Conservation (phyloP, 306 rosid species). For the Senna siamea region DNA sequence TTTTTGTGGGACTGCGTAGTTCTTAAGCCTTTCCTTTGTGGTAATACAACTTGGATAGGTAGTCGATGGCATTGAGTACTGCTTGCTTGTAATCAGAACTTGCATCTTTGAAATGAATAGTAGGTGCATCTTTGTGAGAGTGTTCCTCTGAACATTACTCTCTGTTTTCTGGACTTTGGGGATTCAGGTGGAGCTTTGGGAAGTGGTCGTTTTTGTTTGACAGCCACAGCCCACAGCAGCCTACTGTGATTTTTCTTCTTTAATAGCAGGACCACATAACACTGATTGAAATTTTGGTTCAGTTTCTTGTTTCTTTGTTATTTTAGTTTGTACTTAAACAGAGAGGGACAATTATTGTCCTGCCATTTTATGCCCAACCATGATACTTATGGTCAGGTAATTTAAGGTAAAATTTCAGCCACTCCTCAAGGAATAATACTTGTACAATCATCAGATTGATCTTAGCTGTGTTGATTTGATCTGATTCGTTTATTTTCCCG, state of each 20-base stretch:
- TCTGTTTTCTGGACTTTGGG: not conserved
- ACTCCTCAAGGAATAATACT: constrained; percentile 2
- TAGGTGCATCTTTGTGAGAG: not conserved
- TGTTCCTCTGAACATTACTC: not conserved
- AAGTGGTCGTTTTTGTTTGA: constrained; percentile 3
- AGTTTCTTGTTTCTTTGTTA: not conserved
- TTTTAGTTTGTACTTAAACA: not conserved
- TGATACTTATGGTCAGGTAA: not conserved
- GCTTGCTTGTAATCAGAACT: constrained; percentile 65
- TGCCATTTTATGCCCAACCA: constrained; percentile 3
- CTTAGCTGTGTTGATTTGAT: not conserved
- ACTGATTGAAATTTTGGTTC: constrained; percentile 6
- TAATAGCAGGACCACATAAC: constrained; percentile 35
- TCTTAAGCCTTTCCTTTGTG: constrained; percentile 73
- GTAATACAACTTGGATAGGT: constrained; percentile 78
- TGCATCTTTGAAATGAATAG: constrained; percentile 45
- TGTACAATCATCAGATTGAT: not conserved
- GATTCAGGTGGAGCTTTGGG: not conserved
- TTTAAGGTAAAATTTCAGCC: constrained; percentile 22
- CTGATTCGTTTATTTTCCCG: not conserved
- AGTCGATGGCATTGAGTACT: constrained; percentile 77
- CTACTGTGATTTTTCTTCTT: not conserved
- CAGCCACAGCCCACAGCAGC: no score
- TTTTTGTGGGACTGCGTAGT: not conserved
- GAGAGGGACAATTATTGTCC: not conserved